Evolutionary conservation across 148 eudicot genomes (phyloP).

Genomic region (Arbutus unedo): DNA sequence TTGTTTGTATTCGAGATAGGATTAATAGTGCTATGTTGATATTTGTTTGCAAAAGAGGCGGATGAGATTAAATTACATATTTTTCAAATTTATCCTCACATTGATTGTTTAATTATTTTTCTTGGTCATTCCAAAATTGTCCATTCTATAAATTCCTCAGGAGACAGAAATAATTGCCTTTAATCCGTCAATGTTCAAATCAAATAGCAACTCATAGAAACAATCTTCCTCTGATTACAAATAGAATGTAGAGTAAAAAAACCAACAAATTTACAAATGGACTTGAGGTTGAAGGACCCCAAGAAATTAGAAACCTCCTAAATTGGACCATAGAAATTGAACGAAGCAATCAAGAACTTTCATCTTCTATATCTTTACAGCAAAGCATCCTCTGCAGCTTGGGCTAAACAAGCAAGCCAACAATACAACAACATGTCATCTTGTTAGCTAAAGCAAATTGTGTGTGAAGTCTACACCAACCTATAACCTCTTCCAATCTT

Average conservation of each 20-base stretch:
- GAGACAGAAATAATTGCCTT: background rate
- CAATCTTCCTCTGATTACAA: background rate
- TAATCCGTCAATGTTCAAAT: background rate
- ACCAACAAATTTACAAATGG: background rate
- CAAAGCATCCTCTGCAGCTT: background rate
- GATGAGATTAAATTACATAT: no score
- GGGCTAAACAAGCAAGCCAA: background rate
- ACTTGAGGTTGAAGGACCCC: background rate
- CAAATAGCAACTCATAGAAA: background rate
- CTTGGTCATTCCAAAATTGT: no score
- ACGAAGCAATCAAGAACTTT: background rate
- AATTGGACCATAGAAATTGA: background rate
- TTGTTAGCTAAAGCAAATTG: constrained; percentile 11
- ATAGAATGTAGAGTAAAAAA: background rate
- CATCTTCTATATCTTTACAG: background rate
- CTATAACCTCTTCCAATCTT: background rate
- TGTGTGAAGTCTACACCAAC: background rate
- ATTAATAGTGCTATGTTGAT: no score
- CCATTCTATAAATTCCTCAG: background rate
- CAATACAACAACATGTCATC: background rate
- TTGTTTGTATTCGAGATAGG: no score
- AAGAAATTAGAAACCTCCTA: background rate
- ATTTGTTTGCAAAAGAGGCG: no score
- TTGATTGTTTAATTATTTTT: no score
- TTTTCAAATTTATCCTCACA: no score